Percentiles rank a stretch among this genome's conserved stretches.
Conservation (phyloP, 352 stramenopile genomes). For the Phytophthora tentaculata region DNA sequence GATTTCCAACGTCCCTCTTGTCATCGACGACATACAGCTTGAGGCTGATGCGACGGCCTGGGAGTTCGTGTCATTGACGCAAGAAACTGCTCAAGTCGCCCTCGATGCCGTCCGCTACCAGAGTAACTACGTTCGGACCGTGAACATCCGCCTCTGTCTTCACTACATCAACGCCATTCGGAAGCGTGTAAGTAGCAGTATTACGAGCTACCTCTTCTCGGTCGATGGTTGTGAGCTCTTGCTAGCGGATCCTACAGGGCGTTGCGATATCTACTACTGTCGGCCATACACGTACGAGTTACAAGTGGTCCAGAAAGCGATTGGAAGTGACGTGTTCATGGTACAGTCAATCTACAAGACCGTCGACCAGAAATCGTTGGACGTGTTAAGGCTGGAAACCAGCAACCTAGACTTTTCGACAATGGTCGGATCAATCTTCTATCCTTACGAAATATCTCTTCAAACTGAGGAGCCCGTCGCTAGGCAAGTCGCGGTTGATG, state of each 20-base stretch:
- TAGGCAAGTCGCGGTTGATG: background rate
- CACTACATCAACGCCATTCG: constrained; percentile 50
- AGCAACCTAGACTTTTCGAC: constrained; percentile 40
- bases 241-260: constrained; percentile 30
- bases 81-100: constrained; percentile 31
- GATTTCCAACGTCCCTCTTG: background rate
- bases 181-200: constrained; percentile 20
- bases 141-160: constrained; percentile 43
- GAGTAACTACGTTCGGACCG: constrained; percentile 42
- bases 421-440: background rate
- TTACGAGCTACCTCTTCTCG: constrained; percentile 43
- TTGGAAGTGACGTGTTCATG: constrained; percentile 39
- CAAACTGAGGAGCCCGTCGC: background rate
- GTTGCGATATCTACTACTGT: constrained; percentile 53
- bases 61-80: constrained; percentile 28
- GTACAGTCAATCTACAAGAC: constrained; percentile 54
- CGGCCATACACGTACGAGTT: constrained; percentile 52
- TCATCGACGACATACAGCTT: constrained; percentile 15
- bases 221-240: constrained; percentile 44
- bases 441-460: background rate
- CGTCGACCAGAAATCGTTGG: constrained; percentile 45
- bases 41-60: constrained; percentile 21
- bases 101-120: constrained; percentile 47
- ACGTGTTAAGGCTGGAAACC: constrained; percentile 20
- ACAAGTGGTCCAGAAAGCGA: constrained; percentile 42